Conservation (phyloP, 371 early-diverging fungal species). For the Apophysomyces variabilis region DNA sequence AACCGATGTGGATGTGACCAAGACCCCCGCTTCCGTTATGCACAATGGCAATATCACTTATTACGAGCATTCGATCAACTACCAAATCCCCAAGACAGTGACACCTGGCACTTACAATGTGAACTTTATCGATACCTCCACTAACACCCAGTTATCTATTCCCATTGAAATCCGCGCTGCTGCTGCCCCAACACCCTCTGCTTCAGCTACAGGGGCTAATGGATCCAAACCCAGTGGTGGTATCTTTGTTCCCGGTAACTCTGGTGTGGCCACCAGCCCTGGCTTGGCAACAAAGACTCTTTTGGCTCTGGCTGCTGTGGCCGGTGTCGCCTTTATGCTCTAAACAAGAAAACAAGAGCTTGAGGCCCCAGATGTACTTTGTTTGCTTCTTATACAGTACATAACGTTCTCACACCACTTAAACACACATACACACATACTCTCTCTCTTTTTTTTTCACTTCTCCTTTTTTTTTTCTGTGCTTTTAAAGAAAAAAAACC, state of each 20-base stretch:
- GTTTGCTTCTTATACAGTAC: too few relatives aligned
- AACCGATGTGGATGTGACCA: conserved; percentile 38
- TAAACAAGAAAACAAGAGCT: conserved; percentile 12
- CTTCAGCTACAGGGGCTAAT: conserved; percentile 14
- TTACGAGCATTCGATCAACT: conserved; percentile 51
- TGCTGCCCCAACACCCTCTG: conserved; percentile 28
- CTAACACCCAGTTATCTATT: conserved; percentile 34
- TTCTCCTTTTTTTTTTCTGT: background rate
- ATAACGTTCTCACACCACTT: too few relatives aligned
- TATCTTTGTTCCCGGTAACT: conserved; percentile 12
- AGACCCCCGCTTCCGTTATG: conserved; percentile 33
- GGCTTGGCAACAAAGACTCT: conserved; percentile 22
- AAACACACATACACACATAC: too few relatives aligned
- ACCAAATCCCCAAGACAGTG: conserved; percentile 42
- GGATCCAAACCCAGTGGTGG: conserved; percentile 4
- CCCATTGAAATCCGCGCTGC: conserved; percentile 49
- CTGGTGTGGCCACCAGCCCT: conserved; percentile 11
- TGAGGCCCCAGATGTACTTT: too few relatives aligned
- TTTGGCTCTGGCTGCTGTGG: conserved; percentile 33
- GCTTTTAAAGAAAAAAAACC: background rate
- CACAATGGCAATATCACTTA: conserved; percentile 36
- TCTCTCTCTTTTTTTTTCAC: background rate
- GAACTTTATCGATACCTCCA: conserved; percentile 38
- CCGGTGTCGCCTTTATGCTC: conserved; percentile 36
- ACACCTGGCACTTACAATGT: conserved; percentile 49